Base-by-base conservation (phyloP, 768 basidiomycete species). In the Crepidotus variabilis region DNA sequence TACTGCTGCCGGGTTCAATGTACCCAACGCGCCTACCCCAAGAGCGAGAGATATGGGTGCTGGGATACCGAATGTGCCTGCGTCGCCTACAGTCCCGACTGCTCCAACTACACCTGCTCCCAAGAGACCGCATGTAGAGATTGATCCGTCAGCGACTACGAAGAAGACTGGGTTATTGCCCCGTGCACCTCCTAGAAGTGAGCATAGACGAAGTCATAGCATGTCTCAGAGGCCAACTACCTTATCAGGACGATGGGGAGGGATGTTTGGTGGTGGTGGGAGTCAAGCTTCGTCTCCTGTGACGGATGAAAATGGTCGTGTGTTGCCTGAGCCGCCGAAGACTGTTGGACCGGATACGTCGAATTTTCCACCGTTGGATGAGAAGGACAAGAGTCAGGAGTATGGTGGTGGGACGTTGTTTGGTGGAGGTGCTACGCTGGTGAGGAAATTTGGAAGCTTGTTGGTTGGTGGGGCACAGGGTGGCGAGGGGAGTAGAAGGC, bases 131-230 rank as follows among this genome's bases (percentile, higher is more conserved):
- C 71, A 69, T 50, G 68, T 70, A 8, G 70, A 73, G 55, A 71
- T 68, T 47, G 70, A 70, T 9, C 69, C 67, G 56, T 61, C 56
- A 36, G 60, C 68, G 45, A 52, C 59, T 20, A 55, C 62, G 13
- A 70, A 68, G 56, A 59, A 65, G 51, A 61, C 63, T 9, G 67
- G 28, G 28, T 28, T 56, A 46, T 50, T 81, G 46, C 89, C 88
- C 0, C 78, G 88, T 34, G 84, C 88, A 1, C 91, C 92, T 2
- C 83, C 88, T 7, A 87, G 86, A 3, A 86, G 86, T 28, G 89
- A 87, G 5, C 92, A 94, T 70, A 78, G 87, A 52, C 77, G 91
- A 53, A 92, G 89, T 58, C 92, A 93, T 67, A 90, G 89, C 65
- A 78, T 94, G 69, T 90, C 87, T 62, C 88, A 92, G 66, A 73